Evolutionary conservation across 1,284 basidiomycete genomes (phyloP).

Genomic region (Pseudozyma sp.): DNA sequence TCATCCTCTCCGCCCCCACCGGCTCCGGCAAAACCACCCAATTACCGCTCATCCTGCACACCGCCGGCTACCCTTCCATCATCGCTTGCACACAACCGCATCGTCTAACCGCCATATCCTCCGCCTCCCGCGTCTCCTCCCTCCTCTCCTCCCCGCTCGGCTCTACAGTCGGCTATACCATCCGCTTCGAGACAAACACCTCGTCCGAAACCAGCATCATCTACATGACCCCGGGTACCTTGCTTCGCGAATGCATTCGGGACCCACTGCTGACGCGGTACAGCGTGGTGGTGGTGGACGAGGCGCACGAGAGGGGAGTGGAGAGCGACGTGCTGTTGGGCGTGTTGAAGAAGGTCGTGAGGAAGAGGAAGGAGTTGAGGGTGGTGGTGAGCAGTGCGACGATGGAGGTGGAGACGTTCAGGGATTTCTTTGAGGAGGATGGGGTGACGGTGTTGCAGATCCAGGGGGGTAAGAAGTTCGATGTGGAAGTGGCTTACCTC

Average conservation of each 20-base stretch:
- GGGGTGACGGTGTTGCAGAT: conserved; percentile 66
- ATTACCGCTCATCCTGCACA: conserved; percentile 90
- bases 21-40: conserved; percentile 70
- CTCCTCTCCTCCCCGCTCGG: conserved; percentile 73
- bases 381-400: conserved; percentile 95
- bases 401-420: conserved; percentile 86
- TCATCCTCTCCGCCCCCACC: conserved; percentile 75
- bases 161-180: conserved; percentile 78
- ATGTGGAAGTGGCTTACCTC: conserved; percentile 69
- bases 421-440: conserved; percentile 79
- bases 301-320: conserved; percentile 70
- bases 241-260: conserved; percentile 60
- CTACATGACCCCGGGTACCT: conserved; percentile 62
- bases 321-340: conserved; percentile 70
- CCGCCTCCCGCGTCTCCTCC: conserved; percentile 69
- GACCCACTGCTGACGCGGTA: conserved; percentile 61
- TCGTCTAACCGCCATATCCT: conserved; percentile 67
- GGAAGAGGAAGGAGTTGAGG: conserved; percentile 86
- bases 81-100: conserved; percentile 69
- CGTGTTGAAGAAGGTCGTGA: conserved; percentile 75
- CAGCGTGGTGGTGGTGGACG: conserved; percentile 70
- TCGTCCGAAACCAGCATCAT: conserved; percentile 67
- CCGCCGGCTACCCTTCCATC: conserved; percentile 74
- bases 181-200: conserved; percentile 69
- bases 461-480: conserved; percentile 69